Evolutionary conservation across 768 basidiomycete genomes (phyloP).

Genomic region (Pleurotus eryngii): DNA sequence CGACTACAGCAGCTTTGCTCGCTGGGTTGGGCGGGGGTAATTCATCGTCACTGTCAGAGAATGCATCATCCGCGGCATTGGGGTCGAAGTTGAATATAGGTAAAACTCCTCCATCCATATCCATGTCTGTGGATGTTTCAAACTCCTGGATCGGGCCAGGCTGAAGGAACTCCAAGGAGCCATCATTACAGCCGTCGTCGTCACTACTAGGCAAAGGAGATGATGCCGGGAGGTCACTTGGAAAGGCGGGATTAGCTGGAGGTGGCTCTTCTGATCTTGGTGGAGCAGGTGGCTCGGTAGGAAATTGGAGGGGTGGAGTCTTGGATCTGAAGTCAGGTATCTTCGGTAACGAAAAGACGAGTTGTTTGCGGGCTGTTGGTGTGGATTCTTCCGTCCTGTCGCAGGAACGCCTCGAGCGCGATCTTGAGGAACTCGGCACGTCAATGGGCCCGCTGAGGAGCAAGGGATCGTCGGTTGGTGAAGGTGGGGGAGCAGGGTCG

Average conservation of each 20-base stretch:
- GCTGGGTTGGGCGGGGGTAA: background rate
- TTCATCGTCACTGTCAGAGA: conserved; percentile 29
- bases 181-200: background rate
- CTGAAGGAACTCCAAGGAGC: background rate
- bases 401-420: background rate
- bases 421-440: background rate
- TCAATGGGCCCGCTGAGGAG: conserved; percentile 48
- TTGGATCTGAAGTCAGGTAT: background rate
- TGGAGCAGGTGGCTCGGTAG: background rate
- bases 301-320: background rate
- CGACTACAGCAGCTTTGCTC: conserved; percentile 14
- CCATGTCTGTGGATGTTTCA: conserved; percentile 3
- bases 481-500: conserved; percentile 61
- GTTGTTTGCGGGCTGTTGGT: background rate
- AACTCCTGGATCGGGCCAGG: background rate
- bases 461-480: conserved; percentile 74
- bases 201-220: conserved; percentile 4
- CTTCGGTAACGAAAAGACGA: background rate
- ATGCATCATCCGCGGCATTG: conserved; percentile 4
- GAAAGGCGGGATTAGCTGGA: background rate
- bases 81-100: conserved; percentile 28
- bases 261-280: background rate
- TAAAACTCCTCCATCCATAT: conserved; percentile 20
- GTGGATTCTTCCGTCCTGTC: background rate
- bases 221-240: conserved; percentile 4